Evolutionary conservation across 306 rosid species (phyloP).

Genomic region (Trichosanthes cucumerina): DNA sequence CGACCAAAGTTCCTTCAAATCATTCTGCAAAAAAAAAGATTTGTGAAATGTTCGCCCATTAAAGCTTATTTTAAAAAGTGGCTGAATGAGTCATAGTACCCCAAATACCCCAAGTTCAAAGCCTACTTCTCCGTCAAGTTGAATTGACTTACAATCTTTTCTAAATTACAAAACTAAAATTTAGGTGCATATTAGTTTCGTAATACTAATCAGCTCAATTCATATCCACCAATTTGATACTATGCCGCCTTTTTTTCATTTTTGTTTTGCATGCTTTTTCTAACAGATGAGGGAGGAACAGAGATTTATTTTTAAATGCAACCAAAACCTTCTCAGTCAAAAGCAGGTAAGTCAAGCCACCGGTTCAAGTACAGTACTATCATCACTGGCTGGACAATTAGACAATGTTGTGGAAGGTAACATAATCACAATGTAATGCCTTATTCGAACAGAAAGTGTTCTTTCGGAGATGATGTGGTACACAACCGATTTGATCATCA

Average conservation of each 20-base stretch:
- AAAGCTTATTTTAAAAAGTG: not conserved
- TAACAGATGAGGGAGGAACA: not conserved
- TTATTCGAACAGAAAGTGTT: not conserved
- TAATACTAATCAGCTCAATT: not conserved
- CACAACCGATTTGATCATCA: not conserved
- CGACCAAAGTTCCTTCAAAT: conserved; percentile 98
- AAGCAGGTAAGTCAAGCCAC: not conserved
- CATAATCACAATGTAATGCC: not conserved
- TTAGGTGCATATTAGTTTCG: not conserved
- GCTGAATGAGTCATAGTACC: not conserved
- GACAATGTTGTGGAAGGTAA: not conserved
- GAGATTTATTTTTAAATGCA: not conserved
- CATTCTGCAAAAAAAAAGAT: conserved; percentile 61
- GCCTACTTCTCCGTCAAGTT: not conserved
- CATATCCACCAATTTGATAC: not conserved
- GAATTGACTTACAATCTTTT: not conserved
- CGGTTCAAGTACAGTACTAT: not conserved
- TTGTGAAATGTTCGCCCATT: conserved; percentile 12
- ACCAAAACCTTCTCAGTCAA: not conserved
- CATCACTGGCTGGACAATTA: not conserved
- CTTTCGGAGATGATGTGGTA: not conserved
- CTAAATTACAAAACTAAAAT: not conserved
- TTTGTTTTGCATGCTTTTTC: not conserved
- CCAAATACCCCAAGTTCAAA: not conserved
- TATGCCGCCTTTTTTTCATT: not conserved